Conservation (phyloP, 140 eudicot genomes). For the Anethum foeniculum region DNA sequence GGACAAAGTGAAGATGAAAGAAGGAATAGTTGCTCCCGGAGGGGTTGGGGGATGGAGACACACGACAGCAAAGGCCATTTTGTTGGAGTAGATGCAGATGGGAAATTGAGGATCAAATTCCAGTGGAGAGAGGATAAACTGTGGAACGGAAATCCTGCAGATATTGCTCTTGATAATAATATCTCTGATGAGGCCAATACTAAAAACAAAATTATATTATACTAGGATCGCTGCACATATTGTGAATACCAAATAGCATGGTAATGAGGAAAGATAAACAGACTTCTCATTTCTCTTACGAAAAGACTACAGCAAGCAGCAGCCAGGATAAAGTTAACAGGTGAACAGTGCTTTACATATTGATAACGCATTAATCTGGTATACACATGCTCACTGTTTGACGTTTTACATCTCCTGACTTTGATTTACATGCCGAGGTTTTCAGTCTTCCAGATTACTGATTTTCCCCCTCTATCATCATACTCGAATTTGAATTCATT, state of each 20-base stretch:
- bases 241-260: background rate
- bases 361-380: background rate
- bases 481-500: no score
- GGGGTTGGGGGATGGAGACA: slow-evolving; percentile 99
- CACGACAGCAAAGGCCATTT: slow-evolving; percentile 84
- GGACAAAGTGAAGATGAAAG: slow-evolving; percentile 59
- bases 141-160: slow-evolving; percentile 97
- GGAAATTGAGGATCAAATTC: slow-evolving; percentile 81
- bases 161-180: slow-evolving; percentile 30
- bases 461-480: no score
- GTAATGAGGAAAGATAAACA: background rate
- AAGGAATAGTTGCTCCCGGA: slow-evolving; percentile 68
- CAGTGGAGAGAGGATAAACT: slow-evolving; percentile 93
- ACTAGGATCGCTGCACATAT: background rate
- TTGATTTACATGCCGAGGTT: no score
- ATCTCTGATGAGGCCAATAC: no score
- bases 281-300: background rate
- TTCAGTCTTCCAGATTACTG: no score
- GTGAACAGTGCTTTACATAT: background rate
- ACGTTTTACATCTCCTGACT: no score
- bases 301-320: background rate
- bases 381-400: no score
- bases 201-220: no score
- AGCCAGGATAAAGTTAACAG: background rate
- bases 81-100: slow-evolving; percentile 97